Evolutionary conservation across 495 filamentous ascomycete species (phyloP).

Genomic region (Ascobolus immersus): DNA sequence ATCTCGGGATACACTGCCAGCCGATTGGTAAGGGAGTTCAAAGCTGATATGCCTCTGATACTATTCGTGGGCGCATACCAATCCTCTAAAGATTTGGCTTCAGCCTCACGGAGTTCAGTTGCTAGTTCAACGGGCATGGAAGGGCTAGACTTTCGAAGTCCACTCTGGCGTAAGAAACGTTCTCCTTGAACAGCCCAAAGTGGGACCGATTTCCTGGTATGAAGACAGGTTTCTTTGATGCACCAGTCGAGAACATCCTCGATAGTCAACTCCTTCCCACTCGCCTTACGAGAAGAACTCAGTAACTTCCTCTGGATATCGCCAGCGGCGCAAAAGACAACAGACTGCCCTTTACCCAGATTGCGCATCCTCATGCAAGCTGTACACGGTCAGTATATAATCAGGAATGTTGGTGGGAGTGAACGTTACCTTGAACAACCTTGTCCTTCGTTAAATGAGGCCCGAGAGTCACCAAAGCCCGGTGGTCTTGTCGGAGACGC

Average conservation of each 20-base stretch:
- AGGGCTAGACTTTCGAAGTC: no score
- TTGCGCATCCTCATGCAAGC: conserved; percentile 44
- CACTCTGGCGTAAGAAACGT: no score
- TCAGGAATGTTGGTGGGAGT: neutral
- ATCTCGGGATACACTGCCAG: no score
- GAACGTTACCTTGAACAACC: conserved; percentile 40
- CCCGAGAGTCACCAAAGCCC: conserved; percentile 45
- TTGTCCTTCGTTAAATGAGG: conserved; percentile 41
- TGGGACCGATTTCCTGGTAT: conserved; percentile 24
- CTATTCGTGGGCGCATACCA: neutral
- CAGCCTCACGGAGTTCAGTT: no score
- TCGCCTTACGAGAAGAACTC: neutral
- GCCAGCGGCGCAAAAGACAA: conserved; percentile 28
- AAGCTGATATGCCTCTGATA: conserved; percentile 16
- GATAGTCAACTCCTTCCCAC: conserved; percentile 14
- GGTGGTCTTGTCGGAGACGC: conserved; percentile 30
- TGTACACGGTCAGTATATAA: conserved; percentile 10
- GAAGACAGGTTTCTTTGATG: conserved; percentile 29
- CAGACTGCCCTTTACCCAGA: conserved; percentile 34
- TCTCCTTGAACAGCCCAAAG: conserved; percentile 36
- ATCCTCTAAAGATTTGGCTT: conserved; percentile 4
- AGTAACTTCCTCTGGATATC: conserved; percentile 28
- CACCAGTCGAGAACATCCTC: conserved; percentile 32
- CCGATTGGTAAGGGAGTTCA: no score
- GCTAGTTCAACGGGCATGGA: no score